Conservation (phyloP, 306 rosid species). For the Lablab purpureus region DNA sequence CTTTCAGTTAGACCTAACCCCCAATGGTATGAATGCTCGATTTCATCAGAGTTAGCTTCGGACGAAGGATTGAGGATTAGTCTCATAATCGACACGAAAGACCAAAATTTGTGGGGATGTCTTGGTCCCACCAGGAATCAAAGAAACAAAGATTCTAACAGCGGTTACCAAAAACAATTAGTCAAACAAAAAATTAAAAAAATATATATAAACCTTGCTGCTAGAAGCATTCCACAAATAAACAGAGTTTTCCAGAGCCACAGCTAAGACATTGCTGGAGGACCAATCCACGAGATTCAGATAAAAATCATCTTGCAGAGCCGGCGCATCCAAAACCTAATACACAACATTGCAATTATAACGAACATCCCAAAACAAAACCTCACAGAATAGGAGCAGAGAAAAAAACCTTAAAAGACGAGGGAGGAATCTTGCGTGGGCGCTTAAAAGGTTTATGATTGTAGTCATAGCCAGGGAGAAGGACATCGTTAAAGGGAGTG, state of each 20-base stretch:
- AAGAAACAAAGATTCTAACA: not conserved
- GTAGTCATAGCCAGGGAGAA: slow-evolving; percentile 46
- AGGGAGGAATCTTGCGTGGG: slow-evolving; percentile 73
- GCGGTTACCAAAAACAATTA: not conserved
- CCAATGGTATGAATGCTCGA: no score
- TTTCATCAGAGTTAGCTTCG: no score
- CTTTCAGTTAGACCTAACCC: no score
- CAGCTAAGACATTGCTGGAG: slow-evolving; percentile 79
- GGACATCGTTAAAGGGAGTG: slow-evolving; percentile 65
- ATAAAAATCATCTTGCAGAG: slow-evolving; percentile 90
- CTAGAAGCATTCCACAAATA: slow-evolving; percentile 93
- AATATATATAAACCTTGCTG: slow-evolving; percentile 64
- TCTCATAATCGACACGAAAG: no score
- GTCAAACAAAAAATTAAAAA: not conserved
- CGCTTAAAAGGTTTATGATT: slow-evolving; percentile 69
- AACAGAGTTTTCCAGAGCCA: slow-evolving; percentile 84
- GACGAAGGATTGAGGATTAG: no score
- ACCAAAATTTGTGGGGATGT: no score
- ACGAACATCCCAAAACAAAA: not conserved
- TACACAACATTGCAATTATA: slow-evolving; percentile 1
- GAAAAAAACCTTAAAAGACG: slow-evolving; percentile 73
- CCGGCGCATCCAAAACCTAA: slow-evolving; percentile 93
- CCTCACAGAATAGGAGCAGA: not conserved
- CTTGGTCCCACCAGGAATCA: not conserved
- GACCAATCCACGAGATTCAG: slow-evolving; percentile 96